Evolutionary conservation across 2,329 filamentous ascomycete genomes (phyloP).

Genomic region (Colletotrichum sp.): DNA sequence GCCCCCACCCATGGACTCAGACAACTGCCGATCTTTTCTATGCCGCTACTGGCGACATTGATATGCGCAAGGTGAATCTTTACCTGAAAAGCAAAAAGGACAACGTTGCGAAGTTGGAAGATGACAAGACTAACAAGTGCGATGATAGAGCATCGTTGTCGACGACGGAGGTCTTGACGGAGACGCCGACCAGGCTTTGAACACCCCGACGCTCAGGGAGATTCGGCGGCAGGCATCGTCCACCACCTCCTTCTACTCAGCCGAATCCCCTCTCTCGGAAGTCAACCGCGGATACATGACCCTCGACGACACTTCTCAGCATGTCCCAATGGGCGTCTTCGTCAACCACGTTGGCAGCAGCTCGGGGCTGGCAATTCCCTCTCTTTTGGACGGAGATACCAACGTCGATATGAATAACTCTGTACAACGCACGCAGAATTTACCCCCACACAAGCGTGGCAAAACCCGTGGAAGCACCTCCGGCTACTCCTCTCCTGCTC

Average conservation of each 20-base stretch:
- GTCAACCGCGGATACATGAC: not conserved
- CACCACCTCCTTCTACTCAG: not conserved
- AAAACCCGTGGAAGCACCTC: not conserved
- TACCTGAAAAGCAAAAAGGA: conserved; percentile 25
- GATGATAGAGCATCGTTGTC: conserved; percentile 9
- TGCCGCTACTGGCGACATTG: conserved; percentile 14
- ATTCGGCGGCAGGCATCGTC: not conserved
- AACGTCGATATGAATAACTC: not conserved
- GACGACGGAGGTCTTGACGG: conserved; percentile 13
- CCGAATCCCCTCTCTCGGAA: not conserved
- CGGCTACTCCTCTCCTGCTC: not conserved
- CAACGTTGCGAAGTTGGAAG: not conserved
- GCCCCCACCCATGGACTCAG: not conserved
- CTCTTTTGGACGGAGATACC: not conserved
- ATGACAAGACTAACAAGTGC: not conserved
- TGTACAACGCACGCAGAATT: not conserved
- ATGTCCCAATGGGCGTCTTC: not conserved
- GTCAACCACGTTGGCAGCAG: not conserved
- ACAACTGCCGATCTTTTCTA: conserved; percentile 25
- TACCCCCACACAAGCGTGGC: not conserved
- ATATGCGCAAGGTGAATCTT: conserved; percentile 27
- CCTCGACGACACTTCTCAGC: not conserved
- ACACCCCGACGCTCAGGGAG: not conserved
- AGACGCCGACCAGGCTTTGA: conserved; percentile 25
- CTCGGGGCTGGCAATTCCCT: not conserved